Conservation (phyloP, 768 basidiomycete species). For the Gloeopeniophorella convolvens region DNA sequence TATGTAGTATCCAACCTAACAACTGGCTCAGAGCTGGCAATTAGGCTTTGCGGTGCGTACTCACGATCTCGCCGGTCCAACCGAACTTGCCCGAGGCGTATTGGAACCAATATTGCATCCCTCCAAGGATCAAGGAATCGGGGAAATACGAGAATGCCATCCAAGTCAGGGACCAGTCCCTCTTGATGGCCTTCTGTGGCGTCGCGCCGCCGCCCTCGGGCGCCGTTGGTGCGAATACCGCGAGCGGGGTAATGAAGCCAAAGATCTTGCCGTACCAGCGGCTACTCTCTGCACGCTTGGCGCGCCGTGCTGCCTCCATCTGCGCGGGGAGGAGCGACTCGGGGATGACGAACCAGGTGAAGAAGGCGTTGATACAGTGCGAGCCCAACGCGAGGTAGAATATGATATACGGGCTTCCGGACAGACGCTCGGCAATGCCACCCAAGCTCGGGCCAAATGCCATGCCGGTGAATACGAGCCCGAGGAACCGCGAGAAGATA, state of each 20-base stretch:
- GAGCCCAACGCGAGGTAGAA: conserved; percentile 60
- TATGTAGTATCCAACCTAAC: conserved; percentile 12
- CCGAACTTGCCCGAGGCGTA: conserved; percentile 6
- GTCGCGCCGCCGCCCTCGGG: conserved; percentile 25
- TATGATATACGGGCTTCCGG: conserved; percentile 49
- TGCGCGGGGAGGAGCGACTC: conserved; percentile 60
- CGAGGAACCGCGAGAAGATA: conserved; percentile 57
- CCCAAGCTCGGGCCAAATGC: conserved; percentile 74
- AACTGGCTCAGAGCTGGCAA: neutral
- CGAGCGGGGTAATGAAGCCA: conserved; percentile 65
- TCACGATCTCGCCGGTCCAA: conserved; percentile 11
- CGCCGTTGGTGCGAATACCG: conserved; percentile 48
- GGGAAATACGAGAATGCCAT: conserved; percentile 49
- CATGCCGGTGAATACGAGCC: conserved; percentile 68
- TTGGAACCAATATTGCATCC: conserved; percentile 21
- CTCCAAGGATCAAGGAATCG: conserved; percentile 5
- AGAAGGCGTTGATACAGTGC: conserved; percentile 43
- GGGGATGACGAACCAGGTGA: conserved; percentile 59
- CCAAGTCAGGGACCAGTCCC: conserved; percentile 62
- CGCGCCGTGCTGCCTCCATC: conserved; percentile 24
- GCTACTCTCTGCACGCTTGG: conserved; percentile 8
- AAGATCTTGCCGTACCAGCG: conserved; percentile 42
- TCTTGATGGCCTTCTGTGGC: conserved; percentile 35
- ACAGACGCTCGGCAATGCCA: conserved; percentile 52
- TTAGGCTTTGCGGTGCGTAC: neutral